Percentiles rank a stretch among this genome's conserved stretches.
Evolutionary conservation across 2,329 filamentous ascomycete species (phyloP).

Genomic region (Coniella vitis): DNA sequence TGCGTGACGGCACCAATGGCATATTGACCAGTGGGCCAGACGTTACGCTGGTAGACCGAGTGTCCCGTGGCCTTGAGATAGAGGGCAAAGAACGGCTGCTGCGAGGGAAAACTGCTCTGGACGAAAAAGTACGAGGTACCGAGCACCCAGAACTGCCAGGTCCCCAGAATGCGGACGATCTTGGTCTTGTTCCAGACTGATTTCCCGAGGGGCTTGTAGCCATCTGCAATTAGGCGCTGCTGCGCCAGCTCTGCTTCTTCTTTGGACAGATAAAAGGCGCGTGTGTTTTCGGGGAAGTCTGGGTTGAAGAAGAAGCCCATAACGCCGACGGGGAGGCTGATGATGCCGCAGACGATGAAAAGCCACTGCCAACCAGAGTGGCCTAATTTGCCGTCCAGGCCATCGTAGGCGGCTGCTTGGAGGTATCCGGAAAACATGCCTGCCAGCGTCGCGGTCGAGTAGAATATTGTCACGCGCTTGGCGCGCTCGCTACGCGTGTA

Average conservation of each 20-base stretch:
- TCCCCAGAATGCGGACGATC: constrained; percentile 3
- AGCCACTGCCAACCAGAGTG: constrained; percentile 41
- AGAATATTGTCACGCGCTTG: constrained; percentile 14
- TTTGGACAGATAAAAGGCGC: constrained; percentile 9
- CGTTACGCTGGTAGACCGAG: constrained; percentile 10
- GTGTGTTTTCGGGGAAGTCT: constrained; percentile 13
- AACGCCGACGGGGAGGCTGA: constrained; percentile 18
- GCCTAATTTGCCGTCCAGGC: constrained; percentile 37
- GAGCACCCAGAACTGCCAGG: constrained; percentile 14
- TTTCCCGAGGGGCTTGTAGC: constrained; percentile 7
- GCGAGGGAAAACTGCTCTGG: constrained; percentile 10
- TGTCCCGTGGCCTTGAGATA: constrained; percentile 8
- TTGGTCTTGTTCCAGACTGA: constrained; percentile 9
- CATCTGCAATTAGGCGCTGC: constrained; percentile 9
- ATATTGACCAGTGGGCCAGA: constrained; percentile 15
- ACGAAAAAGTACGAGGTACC: constrained; percentile 17
- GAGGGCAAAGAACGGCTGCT: constrained; percentile 11
- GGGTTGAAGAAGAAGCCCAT: constrained; percentile 16
- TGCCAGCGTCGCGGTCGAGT: constrained; percentile 25
- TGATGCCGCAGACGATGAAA: constrained; percentile 37
- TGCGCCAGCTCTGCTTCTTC: constrained; percentile 10
- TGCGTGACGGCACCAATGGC: constrained; percentile 7
- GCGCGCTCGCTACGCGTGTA: constrained; percentile 12
- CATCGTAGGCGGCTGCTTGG: constrained; percentile 42
- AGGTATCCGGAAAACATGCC: constrained; percentile 44